phyloP scores from a whole-genome alignment of 805 yeast genomes.

The Starmerella gropengiesseri region DNA sequence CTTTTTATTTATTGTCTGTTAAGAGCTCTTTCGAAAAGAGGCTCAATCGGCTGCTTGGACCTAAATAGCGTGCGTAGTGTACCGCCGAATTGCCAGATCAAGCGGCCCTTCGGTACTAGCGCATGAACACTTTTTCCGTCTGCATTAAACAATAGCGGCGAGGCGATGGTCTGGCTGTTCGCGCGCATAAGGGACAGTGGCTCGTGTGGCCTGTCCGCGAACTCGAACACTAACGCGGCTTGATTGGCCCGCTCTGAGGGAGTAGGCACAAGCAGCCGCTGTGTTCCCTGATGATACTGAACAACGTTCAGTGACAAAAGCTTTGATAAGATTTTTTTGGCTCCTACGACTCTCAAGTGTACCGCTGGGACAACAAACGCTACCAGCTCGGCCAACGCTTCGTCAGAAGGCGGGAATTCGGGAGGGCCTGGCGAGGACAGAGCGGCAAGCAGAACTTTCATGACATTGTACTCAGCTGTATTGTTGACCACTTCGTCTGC shows the following conservation, averaged over 20 bases:
- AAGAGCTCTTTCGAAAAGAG: not conserved
- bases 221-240: conserved; percentile 12
- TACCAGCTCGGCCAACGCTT: conserved; percentile 8
- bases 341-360: conserved; percentile 1
- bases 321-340: conserved; percentile 11
- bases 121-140: conserved; percentile 15
- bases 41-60: not conserved
- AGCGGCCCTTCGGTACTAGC: not conserved
- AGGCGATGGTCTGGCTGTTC: too few relatives aligned
- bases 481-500: not conserved
- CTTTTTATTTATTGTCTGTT: not conserved
- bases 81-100: conserved; percentile 11
- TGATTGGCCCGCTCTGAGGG: not conserved
- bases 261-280: conserved; percentile 15
- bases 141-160: conserved; percentile 11
- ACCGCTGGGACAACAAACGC: conserved; percentile 6
- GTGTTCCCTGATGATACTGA: conserved; percentile 12
- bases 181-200: too few relatives aligned
- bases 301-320: conserved; percentile 9
- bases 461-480: not conserved
- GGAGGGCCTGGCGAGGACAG: not conserved
- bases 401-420: conserved; percentile 8
- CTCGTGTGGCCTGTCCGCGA: not conserved
- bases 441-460: conserved; percentile 6
- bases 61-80: conserved; percentile 6